Base-by-base conservation (phyloP, 352 stramenopile genomes). In the Globisporangium paroecandrum region DNA sequence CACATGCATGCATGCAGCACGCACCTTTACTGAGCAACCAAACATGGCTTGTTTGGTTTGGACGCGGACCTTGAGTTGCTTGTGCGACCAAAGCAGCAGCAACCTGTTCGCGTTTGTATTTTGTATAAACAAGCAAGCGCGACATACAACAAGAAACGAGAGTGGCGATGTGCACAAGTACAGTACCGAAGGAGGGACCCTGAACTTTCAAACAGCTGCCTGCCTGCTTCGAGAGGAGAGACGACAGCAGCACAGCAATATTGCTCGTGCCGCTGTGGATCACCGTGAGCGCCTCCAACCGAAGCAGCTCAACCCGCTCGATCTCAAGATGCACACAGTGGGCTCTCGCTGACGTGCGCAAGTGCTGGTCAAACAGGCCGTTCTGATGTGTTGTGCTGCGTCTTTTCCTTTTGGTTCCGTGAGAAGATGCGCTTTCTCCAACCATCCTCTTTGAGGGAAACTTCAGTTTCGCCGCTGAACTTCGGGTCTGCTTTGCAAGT, bases 401-500 rank as follows among this genome's bases (percentile, higher is more conserved):
- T 41, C 25, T 20, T 58, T 38, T 29, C 25, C 25, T 38, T n/a
- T 29, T n/a, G 53, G 25, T 58, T 41, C 54, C 54, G n/a, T n/a
- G 54, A 59, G 54, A 59, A 46, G 38, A 46, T 46, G 38, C 38
- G 13, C 38, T 15, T 22, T 27, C 18, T 24, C 55, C 0, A 20
- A 7, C 53, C 53, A 60, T 60, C 13, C 53, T 34, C 27, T 12
- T 41, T 18, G 58, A 55, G 58, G 36, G 58, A 64, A 64, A 64
- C 58, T 64, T 64, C 58, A 64, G 58, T 38, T 64, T 64, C 22
- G 58, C 8, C 22, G 24, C 41, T 64, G 58, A 64, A 64, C 36
- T 64, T 62, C 12, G 29, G 2, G 29, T 32, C 29, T 36, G 22
- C 34, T 9, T 20, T 2, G 1, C n/a, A 20, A 49, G 20, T 22